Evolutionary conservation across 2,329 filamentous ascomycete species (phyloP), one percentile per base, ranked within the genome.

Genomic region (Dothistroma septosporum): DNA sequence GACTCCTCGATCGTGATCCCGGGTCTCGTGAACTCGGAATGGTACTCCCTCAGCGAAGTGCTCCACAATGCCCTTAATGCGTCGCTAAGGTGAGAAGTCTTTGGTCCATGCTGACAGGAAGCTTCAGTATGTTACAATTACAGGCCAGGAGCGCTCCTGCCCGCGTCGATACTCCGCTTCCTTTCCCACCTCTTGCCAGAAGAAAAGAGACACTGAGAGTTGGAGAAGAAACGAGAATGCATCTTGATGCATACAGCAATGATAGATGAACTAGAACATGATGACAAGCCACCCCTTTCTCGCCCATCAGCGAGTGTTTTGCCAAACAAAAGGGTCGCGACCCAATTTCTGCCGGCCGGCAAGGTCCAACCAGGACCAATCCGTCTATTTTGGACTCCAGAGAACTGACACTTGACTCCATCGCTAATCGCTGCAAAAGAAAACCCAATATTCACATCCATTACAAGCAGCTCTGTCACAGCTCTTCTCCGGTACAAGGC

Each of bases 351-450:
- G 28, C 50, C 50, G 3, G 8, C 19, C 7, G 50, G 50, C 50
- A 35, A 35, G 31, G 31, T 53, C 50, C 21, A 35, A 31, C 16
- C 9, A 35, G 19, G 50, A 12, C 28, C 31, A 35, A 14, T 28
- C 9, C 50, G 35, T 53, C 50, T 53, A 53, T 32, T 53, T 32
- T 53, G 28, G 8, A 53, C 7, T 31, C 31, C 6, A 14, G 16
- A 35, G 50, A 32, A 21, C 24, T 50, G 19, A 1, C 47, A 50
- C 31, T 28, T 48, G 44, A 53, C 33, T 57, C 41, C 55, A 49
- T 57, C 50, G 55, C 55, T 49, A 32, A 57, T 11, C 44, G 55
- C 55, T 37, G 19, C 55, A 57, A 56, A 56, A 46, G 12, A 32
- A 7, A 37, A 19, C n/a, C 16, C 24, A 48, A 22, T 35, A 53